Evolutionary conservation across 805 yeast genomes (phyloP).

Genomic region (Barnettozyma siamensis): DNA sequence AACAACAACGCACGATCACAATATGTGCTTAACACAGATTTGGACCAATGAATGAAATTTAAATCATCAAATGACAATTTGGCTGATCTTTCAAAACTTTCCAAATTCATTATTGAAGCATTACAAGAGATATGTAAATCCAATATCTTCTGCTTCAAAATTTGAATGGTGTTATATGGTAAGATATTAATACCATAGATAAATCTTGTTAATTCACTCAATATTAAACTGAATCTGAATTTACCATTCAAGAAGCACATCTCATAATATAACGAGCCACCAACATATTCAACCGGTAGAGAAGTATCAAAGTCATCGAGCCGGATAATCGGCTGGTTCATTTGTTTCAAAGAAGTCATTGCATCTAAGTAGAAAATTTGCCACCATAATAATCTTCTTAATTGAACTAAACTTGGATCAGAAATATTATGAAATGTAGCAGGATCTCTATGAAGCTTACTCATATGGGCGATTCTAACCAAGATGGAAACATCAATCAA

Average conservation of each 20-base stretch:
- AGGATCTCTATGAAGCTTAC: slow-evolving; percentile 57
- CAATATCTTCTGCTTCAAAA: slow-evolving; percentile 42
- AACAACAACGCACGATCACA: slow-evolving; percentile 48
- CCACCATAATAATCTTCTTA: slow-evolving; percentile 62
- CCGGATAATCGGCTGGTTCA: slow-evolving; percentile 48
- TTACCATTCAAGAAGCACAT: slow-evolving; percentile 48
- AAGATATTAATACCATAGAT: slow-evolving; percentile 44
- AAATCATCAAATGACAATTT: slow-evolving; percentile 31
- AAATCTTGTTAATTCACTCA: slow-evolving; percentile 47
- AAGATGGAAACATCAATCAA: slow-evolving; percentile 50
- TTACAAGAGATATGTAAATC: slow-evolving; percentile 46
- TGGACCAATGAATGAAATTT: slow-evolving; percentile 42
- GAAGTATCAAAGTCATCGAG: slow-evolving; percentile 50
- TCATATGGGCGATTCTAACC: slow-evolving; percentile 49
- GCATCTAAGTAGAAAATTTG: slow-evolving; percentile 56
- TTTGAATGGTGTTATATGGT: slow-evolving; percentile 35
- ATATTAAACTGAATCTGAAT: slow-evolving; percentile 43
- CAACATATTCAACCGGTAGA: slow-evolving; percentile 43
- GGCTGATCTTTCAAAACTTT: slow-evolving; percentile 29
- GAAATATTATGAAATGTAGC: slow-evolving; percentile 43
- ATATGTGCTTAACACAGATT: slow-evolving; percentile 42
- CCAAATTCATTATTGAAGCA: slow-evolving; percentile 39
- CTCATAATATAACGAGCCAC: slow-evolving; percentile 36
- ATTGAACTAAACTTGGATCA: slow-evolving; percentile 43
- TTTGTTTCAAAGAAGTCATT: slow-evolving; percentile 48